phyloP scores from a whole-genome alignment of 1,139 yeast species.

The Hyphopichia buzzinii region DNA sequence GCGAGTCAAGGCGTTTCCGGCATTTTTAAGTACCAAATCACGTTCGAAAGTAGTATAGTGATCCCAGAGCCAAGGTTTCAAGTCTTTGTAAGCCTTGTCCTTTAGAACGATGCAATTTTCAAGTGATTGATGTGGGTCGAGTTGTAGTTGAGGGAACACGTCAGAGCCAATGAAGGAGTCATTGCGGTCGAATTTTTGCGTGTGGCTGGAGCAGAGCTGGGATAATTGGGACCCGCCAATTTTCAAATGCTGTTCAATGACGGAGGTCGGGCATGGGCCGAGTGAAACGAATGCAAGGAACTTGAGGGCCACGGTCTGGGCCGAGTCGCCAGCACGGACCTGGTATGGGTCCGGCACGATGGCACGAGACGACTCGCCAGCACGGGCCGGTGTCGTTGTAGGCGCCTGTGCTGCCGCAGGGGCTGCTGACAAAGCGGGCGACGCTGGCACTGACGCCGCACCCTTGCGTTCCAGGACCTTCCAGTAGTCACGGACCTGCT shows the following conservation, averaged over 20 bases:
- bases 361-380: constrained; percentile 10
- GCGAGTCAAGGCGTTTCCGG: constrained; percentile 40
- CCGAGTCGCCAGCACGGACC: constrained; percentile 19
- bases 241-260: constrained; percentile 12
- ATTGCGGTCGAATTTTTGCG: constrained; percentile 32
- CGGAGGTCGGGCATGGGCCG: constrained; percentile 33
- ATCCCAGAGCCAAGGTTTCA: constrained; percentile 41
- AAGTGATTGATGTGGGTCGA: constrained; percentile 6
- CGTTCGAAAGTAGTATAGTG: constrained; percentile 35
- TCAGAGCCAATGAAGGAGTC: constrained; percentile 35
- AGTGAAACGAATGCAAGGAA: constrained; percentile 36
- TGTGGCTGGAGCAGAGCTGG: constrained; percentile 14
- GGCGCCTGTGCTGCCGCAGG: constrained; percentile 19
- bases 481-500: constrained; percentile 23
- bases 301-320: constrained; percentile 18
- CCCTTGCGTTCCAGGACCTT: constrained; percentile 3
- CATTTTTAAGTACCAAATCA: constrained; percentile 29
- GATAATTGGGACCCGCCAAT: constrained; percentile 7
- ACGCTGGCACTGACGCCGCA: constrained; percentile 1
- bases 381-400: constrained; percentile 12
- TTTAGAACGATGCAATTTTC: constrained; percentile 25
- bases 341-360: constrained; percentile 16
- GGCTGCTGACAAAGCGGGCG: constrained; percentile 15
- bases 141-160: constrained; percentile 23
- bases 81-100: constrained; percentile 43